Conservation (phyloP, 768 basidiomycete genomes). For the Trametes cinnabarina region DNA sequence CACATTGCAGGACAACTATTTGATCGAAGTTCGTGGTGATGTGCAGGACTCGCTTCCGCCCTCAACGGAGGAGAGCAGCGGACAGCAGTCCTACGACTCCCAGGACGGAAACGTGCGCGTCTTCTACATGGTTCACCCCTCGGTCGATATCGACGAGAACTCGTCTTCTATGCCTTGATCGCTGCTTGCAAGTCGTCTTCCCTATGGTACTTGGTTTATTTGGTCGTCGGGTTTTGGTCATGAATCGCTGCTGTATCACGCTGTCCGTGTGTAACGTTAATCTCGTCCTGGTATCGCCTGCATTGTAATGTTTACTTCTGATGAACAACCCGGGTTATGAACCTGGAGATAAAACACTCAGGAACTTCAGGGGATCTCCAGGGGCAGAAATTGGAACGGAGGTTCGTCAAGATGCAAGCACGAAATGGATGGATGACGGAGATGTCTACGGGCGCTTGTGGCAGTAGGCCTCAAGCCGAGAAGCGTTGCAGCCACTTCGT, state of each 20-base stretch:
- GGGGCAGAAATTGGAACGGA: no score
- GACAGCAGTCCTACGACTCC: slow-evolving; percentile 43
- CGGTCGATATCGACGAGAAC: slow-evolving; percentile 65
- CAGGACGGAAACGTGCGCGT: slow-evolving; percentile 61
- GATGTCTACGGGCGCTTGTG: neutral
- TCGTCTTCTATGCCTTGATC: slow-evolving; percentile 35
- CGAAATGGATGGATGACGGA: slow-evolving; percentile 10
- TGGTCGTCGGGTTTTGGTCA: neutral
- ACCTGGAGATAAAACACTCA: neutral
- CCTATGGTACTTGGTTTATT: neutral
- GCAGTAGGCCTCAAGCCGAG: slow-evolving; percentile 9
- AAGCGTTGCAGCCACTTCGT: slow-evolving; percentile 13
- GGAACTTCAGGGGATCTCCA: neutral
- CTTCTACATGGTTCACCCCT: slow-evolving; percentile 89
- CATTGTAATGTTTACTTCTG: slow-evolving; percentile 11
- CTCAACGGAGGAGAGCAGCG: slow-evolving; percentile 60
- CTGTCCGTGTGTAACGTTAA: slow-evolving; percentile 8
- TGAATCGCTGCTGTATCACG: slow-evolving; percentile 12
- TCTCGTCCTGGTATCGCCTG: neutral
- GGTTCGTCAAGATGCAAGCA: no score
- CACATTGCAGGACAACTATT: slow-evolving; percentile 68
- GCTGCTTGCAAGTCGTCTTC: neutral
- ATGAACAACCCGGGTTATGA: neutral
- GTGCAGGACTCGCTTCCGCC: slow-evolving; percentile 73
- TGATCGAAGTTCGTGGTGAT: slow-evolving; percentile 81